A percentile compares a stretch with the other conserved stretches of the same genome.
phyloP scores from a whole-genome alignment of 371 early-diverging fungal species.

The Mortierella sp. region DNA sequence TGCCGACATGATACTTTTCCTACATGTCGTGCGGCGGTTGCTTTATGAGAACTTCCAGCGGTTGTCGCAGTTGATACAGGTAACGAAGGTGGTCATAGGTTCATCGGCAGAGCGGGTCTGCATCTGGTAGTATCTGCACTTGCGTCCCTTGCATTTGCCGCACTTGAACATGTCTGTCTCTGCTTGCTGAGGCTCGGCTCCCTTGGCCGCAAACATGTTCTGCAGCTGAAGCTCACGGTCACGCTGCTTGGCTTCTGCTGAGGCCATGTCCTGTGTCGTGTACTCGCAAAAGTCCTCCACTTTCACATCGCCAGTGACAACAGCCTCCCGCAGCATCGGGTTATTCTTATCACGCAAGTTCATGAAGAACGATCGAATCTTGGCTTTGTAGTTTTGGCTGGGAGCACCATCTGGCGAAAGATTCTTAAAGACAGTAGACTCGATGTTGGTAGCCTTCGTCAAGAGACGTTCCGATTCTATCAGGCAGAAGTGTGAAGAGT shows the following conservation, averaged over 20 bases:
- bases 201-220: slow-evolving; percentile 84
- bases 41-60: slow-evolving; percentile 80
- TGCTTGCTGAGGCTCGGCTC: slow-evolving; percentile 83
- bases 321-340: slow-evolving; percentile 80
- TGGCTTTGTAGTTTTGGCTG: slow-evolving; percentile 76
- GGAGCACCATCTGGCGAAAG: slow-evolving; percentile 64
- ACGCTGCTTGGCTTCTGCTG: slow-evolving; percentile 81
- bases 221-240: slow-evolving; percentile 80
- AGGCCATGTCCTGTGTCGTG: slow-evolving; percentile 90
- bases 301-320: slow-evolving; percentile 79
- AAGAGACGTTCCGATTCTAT: slow-evolving; percentile 75
- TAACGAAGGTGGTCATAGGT: slow-evolving; percentile 97
- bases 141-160: slow-evolving; percentile 93
- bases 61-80: slow-evolving; percentile 87
- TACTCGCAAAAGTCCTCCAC: slow-evolving; percentile 81
- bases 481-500: not conserved
- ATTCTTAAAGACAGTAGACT: slow-evolving; percentile 73
- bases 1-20: not conserved
- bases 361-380: slow-evolving; percentile 84
- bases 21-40: not conserved
- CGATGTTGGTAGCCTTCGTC: slow-evolving; percentile 76
- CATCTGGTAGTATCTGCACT: slow-evolving; percentile 96
- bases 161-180: slow-evolving; percentile 97
- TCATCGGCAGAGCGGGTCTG: slow-evolving; percentile 99
- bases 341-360: slow-evolving; percentile 90